Evolutionary conservation across 345 rosid species (phyloP), one percentile per base, ranked within the genome.

Genomic region (Carallia pectinifolia): DNA sequence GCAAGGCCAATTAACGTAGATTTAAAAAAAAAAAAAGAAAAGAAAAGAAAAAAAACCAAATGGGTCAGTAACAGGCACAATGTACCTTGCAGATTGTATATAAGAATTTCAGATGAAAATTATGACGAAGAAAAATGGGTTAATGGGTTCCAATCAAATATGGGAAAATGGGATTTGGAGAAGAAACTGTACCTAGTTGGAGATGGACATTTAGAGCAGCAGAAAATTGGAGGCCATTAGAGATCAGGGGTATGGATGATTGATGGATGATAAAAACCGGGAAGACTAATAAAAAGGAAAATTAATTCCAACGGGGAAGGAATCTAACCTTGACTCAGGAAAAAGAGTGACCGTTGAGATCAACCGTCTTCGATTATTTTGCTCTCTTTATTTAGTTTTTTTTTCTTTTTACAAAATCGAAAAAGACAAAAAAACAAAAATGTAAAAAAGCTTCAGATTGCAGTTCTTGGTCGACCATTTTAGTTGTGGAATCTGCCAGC

Each of bases 341-440:
- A 74, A 67, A 64, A 9, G 66, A 67, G 30, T 50, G 76, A 71
- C 81, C 81, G 79, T 79, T 78, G 69, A 72, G 62, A 75, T 70
- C 47, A 71, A 70, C 76, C 44, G 79, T 74, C 53, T 66, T 40
- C 60, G 68, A 36, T 66, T n/a, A 40, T 3, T 44, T 44, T 13
- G 16, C 50, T 44, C 17, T 12, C 13, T 44, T 44, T 44, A 9
- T 44, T 44, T 10, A 10, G 10, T 10, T 44, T 10, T 2, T 44
- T 10, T 1, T 39, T 0, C 0, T 10, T 10, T 0, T 40, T 0
- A 0, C 15, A 2, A 44, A 44, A 44, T 44, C 16, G 13, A 44
- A 12, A 2, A 44, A 0, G 17, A 0, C 3, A 44, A 44, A 44
- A 44, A 3, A 44, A 44, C 10, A 12, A 10, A 44, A 44, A 44